phyloP scores from a whole-genome alignment of 2,329 filamentous ascomycete genomes.

The Davidsoniella neocaledoniae region DNA sequence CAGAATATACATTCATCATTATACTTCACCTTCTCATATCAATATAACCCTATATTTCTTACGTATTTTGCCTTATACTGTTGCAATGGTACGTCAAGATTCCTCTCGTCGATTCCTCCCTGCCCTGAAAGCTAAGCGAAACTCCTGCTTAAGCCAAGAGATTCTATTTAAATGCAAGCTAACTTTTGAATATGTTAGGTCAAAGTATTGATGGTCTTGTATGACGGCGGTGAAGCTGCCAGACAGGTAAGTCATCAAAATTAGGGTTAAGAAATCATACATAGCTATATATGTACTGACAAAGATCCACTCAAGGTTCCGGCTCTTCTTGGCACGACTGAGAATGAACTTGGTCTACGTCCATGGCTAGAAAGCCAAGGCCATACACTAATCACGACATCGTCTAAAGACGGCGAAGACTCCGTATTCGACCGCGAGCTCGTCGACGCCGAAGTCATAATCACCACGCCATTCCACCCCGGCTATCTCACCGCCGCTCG shows the following conservation, averaged over 20 bases:
- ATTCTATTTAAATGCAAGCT: not conserved
- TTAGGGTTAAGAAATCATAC: not conserved
- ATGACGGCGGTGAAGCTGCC: conserved; percentile 83
- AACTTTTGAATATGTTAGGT: conserved; percentile 39
- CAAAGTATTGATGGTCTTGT: conserved; percentile 87
- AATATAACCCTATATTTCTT: too few relatives aligned
- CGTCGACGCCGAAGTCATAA: conserved; percentile 94
- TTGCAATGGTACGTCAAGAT: conserved; percentile 2
- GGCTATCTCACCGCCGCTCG: conserved; percentile 95
- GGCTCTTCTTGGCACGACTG: conserved; percentile 77
- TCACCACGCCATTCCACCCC: conserved; percentile 98
- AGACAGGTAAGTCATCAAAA: conserved; percentile 44
- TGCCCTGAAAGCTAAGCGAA: too few relatives aligned
- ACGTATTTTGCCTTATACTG: not conserved
- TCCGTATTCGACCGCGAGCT: conserved; percentile 92
- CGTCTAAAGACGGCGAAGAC: conserved; percentile 88
- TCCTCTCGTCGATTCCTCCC: too few relatives aligned
- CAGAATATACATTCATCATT: too few relatives aligned
- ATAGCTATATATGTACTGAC: not conserved
- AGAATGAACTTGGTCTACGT: conserved; percentile 94
- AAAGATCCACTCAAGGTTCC: conserved; percentile 37
- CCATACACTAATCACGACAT: conserved; percentile 92
- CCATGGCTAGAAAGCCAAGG: conserved; percentile 97
- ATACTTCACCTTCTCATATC: too few relatives aligned
- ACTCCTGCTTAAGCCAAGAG: too few relatives aligned